Evolutionary conservation across 345 rosid genomes (phyloP).

Genomic region (Lagerstroemia speciosa): DNA sequence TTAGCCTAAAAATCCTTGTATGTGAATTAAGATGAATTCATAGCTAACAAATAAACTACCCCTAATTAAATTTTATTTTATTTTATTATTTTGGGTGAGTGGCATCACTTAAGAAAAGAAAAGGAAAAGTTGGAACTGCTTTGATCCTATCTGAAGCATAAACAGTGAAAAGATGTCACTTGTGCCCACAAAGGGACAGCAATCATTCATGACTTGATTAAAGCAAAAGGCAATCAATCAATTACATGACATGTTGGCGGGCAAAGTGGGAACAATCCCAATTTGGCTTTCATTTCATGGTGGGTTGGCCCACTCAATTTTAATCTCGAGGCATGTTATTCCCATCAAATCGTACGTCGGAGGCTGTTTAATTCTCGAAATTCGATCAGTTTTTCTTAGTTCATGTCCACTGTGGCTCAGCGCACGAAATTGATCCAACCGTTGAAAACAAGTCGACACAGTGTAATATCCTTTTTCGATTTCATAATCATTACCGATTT

Average conservation of each 20-base stretch:
- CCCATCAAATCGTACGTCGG: not conserved
- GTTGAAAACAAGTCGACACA: too few relatives aligned
- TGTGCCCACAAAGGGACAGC: not conserved
- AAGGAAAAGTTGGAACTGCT: not conserved
- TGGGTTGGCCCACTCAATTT: slow-evolving; percentile 1
- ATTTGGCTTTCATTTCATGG: slow-evolving; percentile 5
- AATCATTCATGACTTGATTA: not conserved
- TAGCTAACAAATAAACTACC: too few relatives aligned
- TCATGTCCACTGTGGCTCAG: not conserved
- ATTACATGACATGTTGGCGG: not conserved
- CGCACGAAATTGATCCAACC: too few relatives aligned
- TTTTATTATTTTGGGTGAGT: too few relatives aligned
- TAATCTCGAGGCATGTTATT: slow-evolving; percentile 2
- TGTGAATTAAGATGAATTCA: too few relatives aligned
- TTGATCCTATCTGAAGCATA: not conserved
- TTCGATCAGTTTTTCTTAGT: not conserved
- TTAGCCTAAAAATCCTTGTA: too few relatives aligned
- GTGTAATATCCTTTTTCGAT: too few relatives aligned
- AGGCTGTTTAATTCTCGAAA: not conserved
- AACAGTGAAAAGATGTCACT: slow-evolving; percentile 2
- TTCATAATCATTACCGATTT: not conserved
- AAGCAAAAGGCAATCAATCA: slow-evolving; percentile 4
- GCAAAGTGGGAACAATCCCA: slow-evolving; percentile 7
- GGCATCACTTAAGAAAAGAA: too few relatives aligned
- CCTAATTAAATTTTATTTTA: too few relatives aligned